These are phyloP conservation scores for Lotus japonicus DNA, from an alignment of 306 rosid species.

Conservation along the genomic window DNA sequence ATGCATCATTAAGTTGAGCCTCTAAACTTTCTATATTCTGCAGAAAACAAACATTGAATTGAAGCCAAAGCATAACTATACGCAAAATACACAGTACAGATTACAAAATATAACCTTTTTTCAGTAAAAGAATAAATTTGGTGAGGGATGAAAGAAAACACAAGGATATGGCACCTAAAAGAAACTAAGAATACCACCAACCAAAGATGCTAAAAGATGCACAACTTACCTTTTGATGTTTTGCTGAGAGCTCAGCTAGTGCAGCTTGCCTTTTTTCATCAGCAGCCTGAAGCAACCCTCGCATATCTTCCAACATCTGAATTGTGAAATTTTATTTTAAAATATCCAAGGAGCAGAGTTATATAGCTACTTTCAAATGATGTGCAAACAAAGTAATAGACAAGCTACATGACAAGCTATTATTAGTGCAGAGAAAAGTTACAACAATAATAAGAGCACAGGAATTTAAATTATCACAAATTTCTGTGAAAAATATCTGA, in stretches of 20 bases:
- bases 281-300: conserved; percentile 71
- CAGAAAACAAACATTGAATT: conserved; percentile 23
- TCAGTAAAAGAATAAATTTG: neutral
- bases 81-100: neutral
- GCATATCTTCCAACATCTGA: conserved; percentile 86
- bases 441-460: neutral
- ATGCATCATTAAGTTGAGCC: conserved; percentile 89
- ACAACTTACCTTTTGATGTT: conserved; percentile 75
- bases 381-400: neutral
- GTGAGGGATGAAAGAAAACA: neutral
- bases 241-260: conserved; percentile 77
- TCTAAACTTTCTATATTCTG: conserved; percentile 90
- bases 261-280: conserved; percentile 90
- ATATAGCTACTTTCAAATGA: neutral
- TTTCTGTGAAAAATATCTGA: neutral
- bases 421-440: neutral
- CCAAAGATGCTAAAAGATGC: conserved; percentile 11
- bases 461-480: conserved; percentile 7
- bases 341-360: conserved; percentile 22
- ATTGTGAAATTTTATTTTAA: conserved; percentile 19
- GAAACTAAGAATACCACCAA: conserved; percentile 8
- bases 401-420: neutral
- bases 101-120: neutral
- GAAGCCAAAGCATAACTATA: conserved; percentile 10
- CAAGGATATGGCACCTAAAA: neutral